These are phyloP conservation scores for Claviceps arundinis DNA, from an alignment of 2,329 filamentous ascomycete genomes.

Conservation along the genomic window DNA sequence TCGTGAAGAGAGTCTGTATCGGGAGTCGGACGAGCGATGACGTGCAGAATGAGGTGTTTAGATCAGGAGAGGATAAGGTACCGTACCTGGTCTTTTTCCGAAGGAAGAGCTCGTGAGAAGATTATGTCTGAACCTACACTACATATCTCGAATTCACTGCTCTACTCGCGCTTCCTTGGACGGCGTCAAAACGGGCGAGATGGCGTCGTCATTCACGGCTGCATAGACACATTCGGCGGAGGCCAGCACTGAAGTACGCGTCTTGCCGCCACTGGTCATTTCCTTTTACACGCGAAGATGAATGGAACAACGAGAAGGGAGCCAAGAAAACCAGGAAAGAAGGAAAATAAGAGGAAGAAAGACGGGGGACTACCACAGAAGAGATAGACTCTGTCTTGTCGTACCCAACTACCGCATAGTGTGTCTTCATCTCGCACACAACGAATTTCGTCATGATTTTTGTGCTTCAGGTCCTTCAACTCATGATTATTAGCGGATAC, in stretches of 20 bases:
- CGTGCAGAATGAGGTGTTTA: slow-evolving; percentile 25
- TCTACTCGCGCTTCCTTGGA: too few relatives aligned
- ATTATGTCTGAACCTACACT: background rate
- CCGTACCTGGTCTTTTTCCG: slow-evolving; percentile 36
- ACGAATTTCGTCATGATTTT: too few relatives aligned
- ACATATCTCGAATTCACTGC: background rate
- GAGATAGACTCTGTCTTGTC: background rate
- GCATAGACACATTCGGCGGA: too few relatives aligned
- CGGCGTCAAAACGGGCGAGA: too few relatives aligned
- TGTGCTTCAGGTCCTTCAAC: too few relatives aligned
- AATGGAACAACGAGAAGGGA: background rate
- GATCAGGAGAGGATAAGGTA: slow-evolving; percentile 22
- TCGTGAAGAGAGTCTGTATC: slow-evolving; percentile 28
- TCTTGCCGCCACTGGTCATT: too few relatives aligned
- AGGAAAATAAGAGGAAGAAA: background rate
- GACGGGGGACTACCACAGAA: background rate
- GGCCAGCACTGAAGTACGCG: too few relatives aligned
- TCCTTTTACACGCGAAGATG: too few relatives aligned
- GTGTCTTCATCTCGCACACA: too few relatives aligned
- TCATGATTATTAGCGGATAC: too few relatives aligned
- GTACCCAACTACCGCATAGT: too few relatives aligned
- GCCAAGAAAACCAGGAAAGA: background rate
- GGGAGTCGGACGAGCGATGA: slow-evolving; percentile 23
- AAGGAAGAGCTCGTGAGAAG: slow-evolving; percentile 17
- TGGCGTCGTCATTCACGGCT: too few relatives aligned